Base-by-base conservation (phyloP, 768 basidiomycete genomes). In the Exsudoporus frostii region DNA sequence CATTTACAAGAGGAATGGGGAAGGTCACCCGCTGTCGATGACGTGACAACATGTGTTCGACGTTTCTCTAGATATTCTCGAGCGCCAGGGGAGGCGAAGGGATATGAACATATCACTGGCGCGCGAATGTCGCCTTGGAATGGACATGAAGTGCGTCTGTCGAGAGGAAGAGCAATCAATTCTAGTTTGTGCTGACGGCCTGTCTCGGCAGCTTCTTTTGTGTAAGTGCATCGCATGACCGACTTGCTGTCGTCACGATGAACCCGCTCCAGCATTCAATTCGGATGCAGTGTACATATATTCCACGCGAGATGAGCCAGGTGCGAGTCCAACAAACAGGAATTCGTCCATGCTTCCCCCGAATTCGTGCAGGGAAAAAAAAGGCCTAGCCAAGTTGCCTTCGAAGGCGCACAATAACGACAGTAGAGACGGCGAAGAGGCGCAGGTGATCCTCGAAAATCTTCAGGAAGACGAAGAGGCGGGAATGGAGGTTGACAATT, bases 31-130 rank as follows among this genome's bases (percentile, higher is more conserved):
- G 65, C 59, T 33, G 58, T 73, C 4, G 73, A 74, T 22, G 79
- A 79, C 41, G 64, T 85, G 43, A 88, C 88, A 2, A 86, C 86
- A 11, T 94, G 92, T 65, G 89, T 94, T 19, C 79, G 92, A 50
- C 81, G 84, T 29, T 90, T 94, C 66, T 91, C 88, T 11, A 74
- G 86, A 49, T 60, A 65, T 56, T 57, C 66, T 8, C 64, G 73
- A 4, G 70, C 68, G 3, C 60, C 58, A 33, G 70, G 69, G 38
- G 74, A 77, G 50, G 63, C 54, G 10, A 69, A 56, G 51, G 72
- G 74, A 38, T 60, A 65, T 19, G 83, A 84, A n/a, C 85, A 90
- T 64, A 81, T 91, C 43, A 90, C 88, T 30, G 89, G 89, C 19
- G 80, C 81, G n/a, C 76, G 84, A 38, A 85, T 91, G 77, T 84